phyloP scores from a whole-genome alignment of 192 early-diverging fungal species.

The Thamnidium elegans region DNA sequence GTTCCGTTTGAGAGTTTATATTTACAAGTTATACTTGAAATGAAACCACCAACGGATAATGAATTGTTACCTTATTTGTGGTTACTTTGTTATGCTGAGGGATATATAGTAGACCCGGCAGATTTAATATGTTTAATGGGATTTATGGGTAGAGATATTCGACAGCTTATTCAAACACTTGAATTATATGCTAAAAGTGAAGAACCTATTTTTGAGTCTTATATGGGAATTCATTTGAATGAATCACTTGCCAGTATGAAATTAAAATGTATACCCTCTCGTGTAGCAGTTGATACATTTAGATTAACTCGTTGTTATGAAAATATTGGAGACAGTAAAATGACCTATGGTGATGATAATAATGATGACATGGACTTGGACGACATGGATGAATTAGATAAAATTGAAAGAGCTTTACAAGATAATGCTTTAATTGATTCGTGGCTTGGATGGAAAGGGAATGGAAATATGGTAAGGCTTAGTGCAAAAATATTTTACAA shows the following conservation, averaged over 20 bases:
- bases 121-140: conserved; percentile 21
- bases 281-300: conserved; percentile 5
- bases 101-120: conserved; percentile 20
- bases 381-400: background rate
- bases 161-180: conserved; percentile 23
- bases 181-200: conserved; percentile 12
- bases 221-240: conserved; percentile 12
- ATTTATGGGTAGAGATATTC: conserved; percentile 18
- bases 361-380: no score
- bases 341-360: background rate
- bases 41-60: conserved; percentile 13
- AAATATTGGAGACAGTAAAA: background rate
- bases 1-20: conserved; percentile 14
- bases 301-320: conserved; percentile 4
- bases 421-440: background rate
- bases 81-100: conserved; percentile 24
- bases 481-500: no score
- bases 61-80: conserved; percentile 20
- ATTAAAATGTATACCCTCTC: background rate
- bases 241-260: conserved; percentile 9
- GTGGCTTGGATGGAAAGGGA: background rate
- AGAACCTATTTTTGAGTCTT: conserved; percentile 4
- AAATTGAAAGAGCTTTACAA: background rate
- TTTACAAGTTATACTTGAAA: conserved; percentile 11
- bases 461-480: conserved; percentile 2